Conservation (phyloP, 345 rosid species). For the Eucalyptus regnans region DNA sequence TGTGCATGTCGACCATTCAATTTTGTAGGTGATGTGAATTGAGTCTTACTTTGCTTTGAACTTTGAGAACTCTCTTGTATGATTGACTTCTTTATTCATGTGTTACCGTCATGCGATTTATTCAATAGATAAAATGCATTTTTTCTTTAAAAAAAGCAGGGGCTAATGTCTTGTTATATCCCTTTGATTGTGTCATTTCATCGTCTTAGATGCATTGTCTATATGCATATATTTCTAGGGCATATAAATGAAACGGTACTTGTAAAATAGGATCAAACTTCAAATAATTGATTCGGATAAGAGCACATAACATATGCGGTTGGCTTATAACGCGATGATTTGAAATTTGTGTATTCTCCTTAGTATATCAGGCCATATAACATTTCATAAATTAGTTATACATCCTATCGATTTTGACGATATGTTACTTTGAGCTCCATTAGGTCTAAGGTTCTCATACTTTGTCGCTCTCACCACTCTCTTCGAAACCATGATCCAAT, state of each 20-base stretch:
- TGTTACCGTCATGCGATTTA: rapidly evolving
- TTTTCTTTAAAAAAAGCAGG: no score
- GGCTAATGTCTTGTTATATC: background rate
- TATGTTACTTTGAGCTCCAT: background rate
- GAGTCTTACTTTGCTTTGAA: no score
- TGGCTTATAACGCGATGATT: background rate
- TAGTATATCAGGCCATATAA: background rate
- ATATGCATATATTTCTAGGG: background rate
- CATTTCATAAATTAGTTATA: background rate
- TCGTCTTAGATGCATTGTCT: background rate
- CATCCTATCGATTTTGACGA: background rate
- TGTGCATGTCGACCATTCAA: no score
- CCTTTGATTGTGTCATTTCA: background rate
- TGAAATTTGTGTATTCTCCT: background rate
- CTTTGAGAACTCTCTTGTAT: background rate
- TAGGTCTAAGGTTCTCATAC: background rate
- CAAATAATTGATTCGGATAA: background rate
- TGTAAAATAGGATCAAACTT: background rate
- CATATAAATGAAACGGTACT: background rate
- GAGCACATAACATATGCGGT: background rate
- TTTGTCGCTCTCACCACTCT: background rate
- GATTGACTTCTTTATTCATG: background rate
- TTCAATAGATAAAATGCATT: background rate
- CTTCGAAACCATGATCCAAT: background rate
- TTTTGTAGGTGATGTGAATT: no score